Evolutionary conservation across 768 basidiomycete species (phyloP).

Genomic region (Suillus weaverae): DNA sequence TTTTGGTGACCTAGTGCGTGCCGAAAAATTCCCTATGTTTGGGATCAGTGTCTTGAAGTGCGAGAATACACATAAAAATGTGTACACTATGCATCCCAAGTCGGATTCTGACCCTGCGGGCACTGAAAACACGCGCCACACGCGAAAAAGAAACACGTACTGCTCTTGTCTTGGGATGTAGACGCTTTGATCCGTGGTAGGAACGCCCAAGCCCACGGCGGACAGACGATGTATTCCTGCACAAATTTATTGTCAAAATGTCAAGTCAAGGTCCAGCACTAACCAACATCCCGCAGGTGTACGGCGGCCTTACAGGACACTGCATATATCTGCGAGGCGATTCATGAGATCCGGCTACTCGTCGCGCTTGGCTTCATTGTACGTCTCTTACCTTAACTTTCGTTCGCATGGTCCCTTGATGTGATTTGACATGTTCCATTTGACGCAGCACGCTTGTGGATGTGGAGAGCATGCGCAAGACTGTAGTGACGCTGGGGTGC

Average conservation of each 20-base stretch:
- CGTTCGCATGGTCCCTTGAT: no score
- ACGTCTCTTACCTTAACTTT: slow-evolving; percentile 18
- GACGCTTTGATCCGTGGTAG: neutral
- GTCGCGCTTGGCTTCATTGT: slow-evolving; percentile 95
- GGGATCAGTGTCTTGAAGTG: neutral
- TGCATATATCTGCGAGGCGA: slow-evolving; percentile 94
- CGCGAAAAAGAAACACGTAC: no score
- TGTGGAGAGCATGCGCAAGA: slow-evolving; percentile 71
- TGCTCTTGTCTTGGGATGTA: no score
- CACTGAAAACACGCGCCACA: neutral
- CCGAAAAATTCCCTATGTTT: neutral
- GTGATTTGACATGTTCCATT: neutral
- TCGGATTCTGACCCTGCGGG: neutral
- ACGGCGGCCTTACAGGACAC: slow-evolving; percentile 93
- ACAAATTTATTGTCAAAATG: neutral
- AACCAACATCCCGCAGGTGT: slow-evolving; percentile 49
- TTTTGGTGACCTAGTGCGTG: neutral
- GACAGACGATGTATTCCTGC: neutral
- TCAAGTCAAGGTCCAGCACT: slow-evolving; percentile 6
- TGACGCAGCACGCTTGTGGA: slow-evolving; percentile 66
- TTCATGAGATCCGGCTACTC: slow-evolving; percentile 88
- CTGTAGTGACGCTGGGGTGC: slow-evolving; percentile 80
- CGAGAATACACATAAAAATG: no score
- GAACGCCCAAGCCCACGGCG: neutral
- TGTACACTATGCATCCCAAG: no score